Percentiles rank a stretch among this genome's conserved stretches.
These are phyloP conservation scores for Euphorbia corollata DNA, from an alignment of 441 rosid species.

Conservation along the genomic window DNA sequence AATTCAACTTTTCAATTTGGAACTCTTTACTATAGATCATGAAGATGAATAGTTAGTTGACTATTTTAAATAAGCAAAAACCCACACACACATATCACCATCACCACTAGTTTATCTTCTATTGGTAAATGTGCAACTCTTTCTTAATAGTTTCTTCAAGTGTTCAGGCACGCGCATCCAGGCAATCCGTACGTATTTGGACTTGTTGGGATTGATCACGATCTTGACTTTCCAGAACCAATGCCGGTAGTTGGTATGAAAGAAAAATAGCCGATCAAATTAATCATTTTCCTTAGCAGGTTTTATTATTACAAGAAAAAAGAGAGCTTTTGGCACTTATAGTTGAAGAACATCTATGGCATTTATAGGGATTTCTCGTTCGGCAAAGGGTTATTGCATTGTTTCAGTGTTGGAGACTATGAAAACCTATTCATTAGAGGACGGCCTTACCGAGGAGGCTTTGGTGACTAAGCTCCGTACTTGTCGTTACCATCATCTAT, in stretches of 20 bases:
- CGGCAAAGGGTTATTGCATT: constrained; percentile 90
- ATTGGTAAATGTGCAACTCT: constrained; percentile 12
- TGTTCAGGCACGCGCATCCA: constrained; percentile 96
- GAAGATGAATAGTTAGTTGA: background rate
- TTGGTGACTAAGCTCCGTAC: constrained; percentile 89
- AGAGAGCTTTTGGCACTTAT: background rate
- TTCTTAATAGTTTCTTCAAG: constrained; percentile 36
- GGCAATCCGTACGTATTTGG: constrained; percentile 99
- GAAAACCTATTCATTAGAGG: constrained; percentile 90
- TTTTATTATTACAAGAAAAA: background rate
- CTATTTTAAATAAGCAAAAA: background rate
- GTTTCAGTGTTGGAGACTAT: constrained; percentile 78
- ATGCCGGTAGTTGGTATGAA: constrained; percentile 91
- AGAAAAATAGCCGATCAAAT: background rate
- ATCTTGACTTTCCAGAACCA: constrained; percentile 98
- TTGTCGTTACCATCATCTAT: constrained; percentile 75
- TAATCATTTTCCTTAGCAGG: background rate
- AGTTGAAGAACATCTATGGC: constrained; percentile 10
- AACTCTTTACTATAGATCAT: background rate
- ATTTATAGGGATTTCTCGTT: constrained; percentile 68
- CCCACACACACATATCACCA: background rate
- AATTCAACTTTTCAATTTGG: background rate
- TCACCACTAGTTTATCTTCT: background rate
- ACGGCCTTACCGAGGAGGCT: constrained; percentile 94
- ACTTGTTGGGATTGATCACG: constrained; percentile 92